Evolutionary conservation across 1,139 yeast species (phyloP).

Genomic region (Diutina catenulata): DNA sequence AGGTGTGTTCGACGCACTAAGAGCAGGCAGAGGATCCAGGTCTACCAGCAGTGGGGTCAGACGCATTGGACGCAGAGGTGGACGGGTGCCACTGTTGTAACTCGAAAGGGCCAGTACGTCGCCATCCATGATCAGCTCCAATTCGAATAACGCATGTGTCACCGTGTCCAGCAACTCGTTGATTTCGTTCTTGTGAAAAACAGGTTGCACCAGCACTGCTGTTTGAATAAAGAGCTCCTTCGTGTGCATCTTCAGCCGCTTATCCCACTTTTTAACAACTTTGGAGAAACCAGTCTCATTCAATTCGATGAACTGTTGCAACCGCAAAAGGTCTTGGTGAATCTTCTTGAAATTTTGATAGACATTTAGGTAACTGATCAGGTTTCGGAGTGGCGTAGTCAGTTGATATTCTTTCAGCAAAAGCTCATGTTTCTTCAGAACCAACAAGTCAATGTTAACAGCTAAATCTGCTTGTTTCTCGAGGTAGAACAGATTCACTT

Average conservation of each 20-base stretch:
- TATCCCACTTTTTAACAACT: constrained; percentile 96
- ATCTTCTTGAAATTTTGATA: constrained; percentile 86
- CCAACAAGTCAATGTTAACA: constrained; percentile 62
- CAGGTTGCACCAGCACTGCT: constrained; percentile 94
- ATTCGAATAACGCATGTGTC: constrained; percentile 63
- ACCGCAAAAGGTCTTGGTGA: constrained; percentile 74
- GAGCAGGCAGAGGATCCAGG: background rate
- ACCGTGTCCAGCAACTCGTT: constrained; percentile 78
- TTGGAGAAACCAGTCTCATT: constrained; percentile 94
- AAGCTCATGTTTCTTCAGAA: constrained; percentile 58
- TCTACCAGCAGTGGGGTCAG: constrained; percentile 1
- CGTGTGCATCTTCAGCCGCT: constrained; percentile 87
- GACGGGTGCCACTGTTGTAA: constrained; percentile 6
- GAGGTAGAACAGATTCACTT: constrained; percentile 79
- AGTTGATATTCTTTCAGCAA: constrained; percentile 19
- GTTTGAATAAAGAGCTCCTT: constrained; percentile 84
- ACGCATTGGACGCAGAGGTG: background rate
- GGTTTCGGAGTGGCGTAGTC: constrained; percentile 19
- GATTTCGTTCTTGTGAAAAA: constrained; percentile 81
- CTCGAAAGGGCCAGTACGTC: constrained; percentile 25
- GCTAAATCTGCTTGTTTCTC: constrained; percentile 84
- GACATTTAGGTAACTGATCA: constrained; percentile 36
- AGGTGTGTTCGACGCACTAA: background rate
- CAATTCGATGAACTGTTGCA: constrained; percentile 86
- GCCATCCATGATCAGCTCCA: constrained; percentile 80